Conservation (phyloP, 768 basidiomycete genomes). For the Pisolithus albus region DNA sequence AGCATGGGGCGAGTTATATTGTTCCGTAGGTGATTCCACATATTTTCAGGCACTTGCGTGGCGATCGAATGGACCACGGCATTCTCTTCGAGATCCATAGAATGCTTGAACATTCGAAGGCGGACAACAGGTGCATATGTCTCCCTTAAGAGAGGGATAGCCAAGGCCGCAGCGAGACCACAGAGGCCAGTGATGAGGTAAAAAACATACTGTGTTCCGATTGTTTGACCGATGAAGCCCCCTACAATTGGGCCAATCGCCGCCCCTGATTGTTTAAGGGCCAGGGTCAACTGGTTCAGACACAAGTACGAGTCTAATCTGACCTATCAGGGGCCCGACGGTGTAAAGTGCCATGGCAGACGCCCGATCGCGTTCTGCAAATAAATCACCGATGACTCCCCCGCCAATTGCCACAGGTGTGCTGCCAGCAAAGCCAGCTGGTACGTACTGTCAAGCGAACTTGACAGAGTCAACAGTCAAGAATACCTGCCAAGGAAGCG, state of each 20-base stretch:
- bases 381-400: conserved; percentile 61
- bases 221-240: conserved; percentile 53
- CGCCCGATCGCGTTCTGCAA: conserved; percentile 52
- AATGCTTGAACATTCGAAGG: conserved; percentile 33
- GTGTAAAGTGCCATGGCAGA: conserved; percentile 66
- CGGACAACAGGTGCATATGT: conserved; percentile 72
- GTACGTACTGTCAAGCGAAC: background rate
- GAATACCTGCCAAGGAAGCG: conserved; percentile 56
- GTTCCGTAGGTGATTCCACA: conserved; percentile 43
- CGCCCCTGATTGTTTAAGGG: conserved; percentile 24
- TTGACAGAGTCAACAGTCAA: background rate
- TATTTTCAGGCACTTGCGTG: conserved; percentile 20
- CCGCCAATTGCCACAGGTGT: conserved; percentile 61
- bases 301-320: background rate
- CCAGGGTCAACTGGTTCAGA: conserved; percentile 1
- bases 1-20: conserved; percentile 56
- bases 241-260: conserved; percentile 59
- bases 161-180: conserved; percentile 38
- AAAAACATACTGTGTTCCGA: conserved; percentile 60
- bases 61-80: conserved; percentile 26
- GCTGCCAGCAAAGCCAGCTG: conserved; percentile 59
- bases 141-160: conserved; percentile 60
- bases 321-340: conserved; percentile 58
- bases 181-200: conserved; percentile 41
- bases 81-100: conserved; percentile 42